Percentiles rank a stretch among this genome's conserved stretches.
Evolutionary conservation across 1,284 basidiomycete genomes (phyloP).

Genomic region (Apiotrichum veenhuisii): DNA sequence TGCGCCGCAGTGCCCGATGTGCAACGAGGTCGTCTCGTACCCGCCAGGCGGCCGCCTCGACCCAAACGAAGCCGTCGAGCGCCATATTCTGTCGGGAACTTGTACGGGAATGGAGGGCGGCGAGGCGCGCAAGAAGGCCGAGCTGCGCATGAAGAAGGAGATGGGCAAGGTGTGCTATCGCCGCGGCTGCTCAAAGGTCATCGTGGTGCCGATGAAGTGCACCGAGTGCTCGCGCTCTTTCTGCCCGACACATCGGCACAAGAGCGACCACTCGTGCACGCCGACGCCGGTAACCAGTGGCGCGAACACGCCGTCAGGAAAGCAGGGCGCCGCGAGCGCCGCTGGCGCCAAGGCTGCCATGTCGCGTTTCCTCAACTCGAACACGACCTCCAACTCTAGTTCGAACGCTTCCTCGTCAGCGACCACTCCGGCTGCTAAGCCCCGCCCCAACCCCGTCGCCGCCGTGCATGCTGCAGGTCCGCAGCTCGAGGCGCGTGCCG

Average conservation of each 20-base stretch:
- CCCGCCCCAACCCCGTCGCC: background rate
- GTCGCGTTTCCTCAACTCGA: constrained; percentile 29
- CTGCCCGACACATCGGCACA: constrained; percentile 41
- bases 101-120: constrained; percentile 43
- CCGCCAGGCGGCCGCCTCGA: constrained; percentile 20
- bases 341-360: constrained; percentile 28
- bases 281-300: constrained; percentile 18
- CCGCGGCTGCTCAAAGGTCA: constrained; percentile 40
- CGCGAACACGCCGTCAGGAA: constrained; percentile 2
- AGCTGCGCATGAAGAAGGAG: constrained; percentile 37
- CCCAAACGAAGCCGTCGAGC: constrained; percentile 47
- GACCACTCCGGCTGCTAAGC: background rate
- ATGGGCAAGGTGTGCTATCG: constrained; percentile 46
- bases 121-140: constrained; percentile 37
- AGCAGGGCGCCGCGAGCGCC: background rate
- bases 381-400: background rate
- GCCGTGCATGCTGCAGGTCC: background rate
- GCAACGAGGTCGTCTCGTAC: constrained; percentile 40
- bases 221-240: constrained; percentile 39
- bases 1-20: constrained; percentile 48
- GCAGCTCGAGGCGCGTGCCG: constrained; percentile 36
- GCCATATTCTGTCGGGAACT: constrained; percentile 40
- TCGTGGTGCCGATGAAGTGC: constrained; percentile 48
- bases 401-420: background rate
- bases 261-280: constrained; percentile 34